These are phyloP conservation scores for Podila horticola DNA, from an alignment of 192 early-diverging fungal genomes.

Conservation along the genomic window DNA sequence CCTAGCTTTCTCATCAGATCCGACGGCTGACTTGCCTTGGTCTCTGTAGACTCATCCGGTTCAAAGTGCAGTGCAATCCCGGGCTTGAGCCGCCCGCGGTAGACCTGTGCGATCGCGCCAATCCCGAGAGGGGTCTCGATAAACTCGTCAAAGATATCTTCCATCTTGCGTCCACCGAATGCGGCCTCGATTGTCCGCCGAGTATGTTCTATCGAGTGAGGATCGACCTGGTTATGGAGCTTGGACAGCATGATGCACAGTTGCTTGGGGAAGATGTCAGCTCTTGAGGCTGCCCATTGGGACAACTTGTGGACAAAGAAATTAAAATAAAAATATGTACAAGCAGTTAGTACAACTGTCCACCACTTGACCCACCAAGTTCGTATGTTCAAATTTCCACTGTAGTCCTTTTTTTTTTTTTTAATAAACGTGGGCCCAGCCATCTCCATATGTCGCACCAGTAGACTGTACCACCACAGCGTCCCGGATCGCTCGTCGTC, in stretches of 20 bases:
- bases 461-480: slow-evolving; percentile 87
- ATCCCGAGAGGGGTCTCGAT: slow-evolving; percentile 84
- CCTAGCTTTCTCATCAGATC: slow-evolving; percentile 39
- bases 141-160: slow-evolving; percentile 83
- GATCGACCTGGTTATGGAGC: slow-evolving; percentile 83
- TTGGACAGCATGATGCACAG: slow-evolving; percentile 79
- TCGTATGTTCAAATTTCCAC: background rate
- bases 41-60: slow-evolving; percentile 15
- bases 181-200: slow-evolving; percentile 68
- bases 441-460: slow-evolving; percentile 82
- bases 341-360: too few relatives aligned
- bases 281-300: slow-evolving; percentile 94
- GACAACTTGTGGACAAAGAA: slow-evolving; percentile 61
- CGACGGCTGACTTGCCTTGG: slow-evolving; percentile 14
- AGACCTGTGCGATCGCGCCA: slow-evolving; percentile 96
- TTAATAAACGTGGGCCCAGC: slow-evolving; percentile 98
- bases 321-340: background rate
- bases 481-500: slow-evolving; percentile 65
- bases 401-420: background rate
- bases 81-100: slow-evolving; percentile 47
- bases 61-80: slow-evolving; percentile 51
- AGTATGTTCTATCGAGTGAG: slow-evolving; percentile 81
- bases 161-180: slow-evolving; percentile 70
- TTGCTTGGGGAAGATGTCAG: slow-evolving; percentile 83
- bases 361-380: too few relatives aligned